A percentile compares a stretch with the other conserved stretches of the same genome.
phyloP scores from a whole-genome alignment of 2,329 filamentous ascomycete genomes.

The Emergomyces orientalis region DNA sequence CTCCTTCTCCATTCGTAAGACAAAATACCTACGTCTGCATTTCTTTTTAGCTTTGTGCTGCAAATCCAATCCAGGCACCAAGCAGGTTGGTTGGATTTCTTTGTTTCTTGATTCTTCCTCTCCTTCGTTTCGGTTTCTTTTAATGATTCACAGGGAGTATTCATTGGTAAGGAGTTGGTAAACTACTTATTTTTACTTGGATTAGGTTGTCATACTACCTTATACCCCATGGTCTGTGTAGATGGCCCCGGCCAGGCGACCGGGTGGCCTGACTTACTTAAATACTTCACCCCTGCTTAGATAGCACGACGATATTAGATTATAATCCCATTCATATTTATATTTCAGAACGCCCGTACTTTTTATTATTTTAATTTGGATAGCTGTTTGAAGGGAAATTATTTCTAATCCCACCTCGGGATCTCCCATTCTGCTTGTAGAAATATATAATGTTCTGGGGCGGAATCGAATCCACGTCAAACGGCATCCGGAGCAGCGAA shows the following conservation, averaged over 20 bases:
- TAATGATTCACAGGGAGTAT: not conserved
- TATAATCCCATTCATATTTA: not conserved
- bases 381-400: not conserved
- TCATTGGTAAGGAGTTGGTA: not conserved
- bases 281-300: not conserved
- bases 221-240: not conserved
- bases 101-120: not conserved
- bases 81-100: not conserved
- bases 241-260: not conserved
- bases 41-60: not conserved
- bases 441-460: too few relatives aligned
- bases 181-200: not conserved
- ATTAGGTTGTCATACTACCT: not conserved
- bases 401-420: too few relatives aligned
- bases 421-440: not conserved
- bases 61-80: not conserved
- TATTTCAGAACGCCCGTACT: not conserved
- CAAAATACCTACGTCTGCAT: not conserved
- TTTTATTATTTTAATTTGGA: not conserved
- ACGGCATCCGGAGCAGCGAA: not conserved
- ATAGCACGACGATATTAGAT: not conserved
- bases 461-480: not conserved
- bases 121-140: not conserved
- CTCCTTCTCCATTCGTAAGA: not conserved
- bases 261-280: not conserved